phyloP scores from a whole-genome alignment of 768 basidiomycete species.

The Suillus subaureus region DNA sequence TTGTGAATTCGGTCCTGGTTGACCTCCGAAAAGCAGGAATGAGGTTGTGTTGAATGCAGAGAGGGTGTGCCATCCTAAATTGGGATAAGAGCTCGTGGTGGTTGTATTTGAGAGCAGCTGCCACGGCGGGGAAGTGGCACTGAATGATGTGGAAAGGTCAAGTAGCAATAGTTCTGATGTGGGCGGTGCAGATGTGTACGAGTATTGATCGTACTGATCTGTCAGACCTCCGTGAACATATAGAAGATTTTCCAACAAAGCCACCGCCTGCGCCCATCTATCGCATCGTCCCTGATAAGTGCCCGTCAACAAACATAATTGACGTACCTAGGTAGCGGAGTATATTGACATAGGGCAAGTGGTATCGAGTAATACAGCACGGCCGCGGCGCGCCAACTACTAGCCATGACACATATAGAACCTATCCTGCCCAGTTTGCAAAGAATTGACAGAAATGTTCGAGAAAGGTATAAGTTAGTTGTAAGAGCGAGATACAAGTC shows the following conservation, averaged over 20 bases:
- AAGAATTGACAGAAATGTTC: neutral
- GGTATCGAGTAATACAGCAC: constrained; percentile 19
- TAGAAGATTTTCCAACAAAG: constrained; percentile 58
- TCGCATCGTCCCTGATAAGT: constrained; percentile 12
- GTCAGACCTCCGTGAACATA: constrained; percentile 83
- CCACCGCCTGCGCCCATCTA: constrained; percentile 86
- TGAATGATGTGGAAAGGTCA: constrained; percentile 62
- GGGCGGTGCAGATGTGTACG: constrained; percentile 76
- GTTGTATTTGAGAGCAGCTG: constrained; percentile 46
- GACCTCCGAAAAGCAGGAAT: constrained; percentile 75
- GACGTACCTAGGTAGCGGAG: constrained; percentile 28
- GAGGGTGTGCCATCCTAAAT: constrained; percentile 79
- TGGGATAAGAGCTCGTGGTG: constrained; percentile 48
- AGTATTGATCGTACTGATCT: constrained; percentile 65
- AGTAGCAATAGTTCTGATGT: constrained; percentile 70
- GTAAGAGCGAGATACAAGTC: neutral
- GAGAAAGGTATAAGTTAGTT: constrained; percentile 19
- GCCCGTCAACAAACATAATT: neutral
- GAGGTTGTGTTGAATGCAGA: constrained; percentile 60
- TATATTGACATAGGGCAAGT: constrained; percentile 23
- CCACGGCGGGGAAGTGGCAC: constrained; percentile 70
- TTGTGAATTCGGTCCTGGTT: constrained; percentile 60
- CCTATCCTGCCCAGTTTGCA: neutral
- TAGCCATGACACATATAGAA: constrained; percentile 15
- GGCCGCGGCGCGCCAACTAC: constrained; percentile 4